Conservation (phyloP, 371 early-diverging fungal genomes). For the Mucor lusitanicus region DNA sequence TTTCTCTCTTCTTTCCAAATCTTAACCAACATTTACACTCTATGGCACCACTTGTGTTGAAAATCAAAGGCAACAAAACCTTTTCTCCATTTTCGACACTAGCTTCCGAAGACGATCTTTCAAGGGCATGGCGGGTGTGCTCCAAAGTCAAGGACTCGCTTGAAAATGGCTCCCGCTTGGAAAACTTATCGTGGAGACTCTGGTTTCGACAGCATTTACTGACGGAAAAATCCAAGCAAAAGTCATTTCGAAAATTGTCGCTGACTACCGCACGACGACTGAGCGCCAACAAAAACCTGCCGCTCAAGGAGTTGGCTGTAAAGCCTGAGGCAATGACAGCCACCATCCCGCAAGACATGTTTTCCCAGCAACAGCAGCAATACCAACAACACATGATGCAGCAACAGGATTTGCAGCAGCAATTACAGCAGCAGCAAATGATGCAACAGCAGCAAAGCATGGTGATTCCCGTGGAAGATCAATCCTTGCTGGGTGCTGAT, state of each 20-base stretch:
- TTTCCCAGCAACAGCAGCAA: constrained; percentile 5
- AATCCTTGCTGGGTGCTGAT: not conserved
- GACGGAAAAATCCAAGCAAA: constrained; percentile 44
- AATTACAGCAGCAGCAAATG: constrained; percentile 9
- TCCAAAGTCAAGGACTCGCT: constrained; percentile 89
- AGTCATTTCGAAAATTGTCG: constrained; percentile 41
- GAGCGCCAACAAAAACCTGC: constrained; percentile 14
- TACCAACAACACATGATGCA: constrained; percentile 20
- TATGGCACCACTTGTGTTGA: constrained; percentile 81
- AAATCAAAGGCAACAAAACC: constrained; percentile 76
- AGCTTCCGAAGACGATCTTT: constrained; percentile 72
- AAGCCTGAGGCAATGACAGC: constrained; percentile 4
- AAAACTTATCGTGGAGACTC: constrained; percentile 88
- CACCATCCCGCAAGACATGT: no score
- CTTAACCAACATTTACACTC: not conserved
- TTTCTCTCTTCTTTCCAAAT: not conserved
- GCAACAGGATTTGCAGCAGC: constrained; percentile 15
- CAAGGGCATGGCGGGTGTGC: constrained; percentile 81
- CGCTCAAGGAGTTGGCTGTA: constrained; percentile 2
- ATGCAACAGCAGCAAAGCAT: constrained; percentile 13
- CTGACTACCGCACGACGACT: constrained; percentile 39
- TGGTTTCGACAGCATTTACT: constrained; percentile 68
- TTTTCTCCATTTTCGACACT: constrained; percentile 75
- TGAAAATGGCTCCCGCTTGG: constrained; percentile 84
- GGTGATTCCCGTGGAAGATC: not conserved